Percentiles rank a stretch among this genome's conserved stretches.
phyloP scores from a whole-genome alignment of 192 early-diverging fungal genomes.

The Backusella parvicylindrica region DNA sequence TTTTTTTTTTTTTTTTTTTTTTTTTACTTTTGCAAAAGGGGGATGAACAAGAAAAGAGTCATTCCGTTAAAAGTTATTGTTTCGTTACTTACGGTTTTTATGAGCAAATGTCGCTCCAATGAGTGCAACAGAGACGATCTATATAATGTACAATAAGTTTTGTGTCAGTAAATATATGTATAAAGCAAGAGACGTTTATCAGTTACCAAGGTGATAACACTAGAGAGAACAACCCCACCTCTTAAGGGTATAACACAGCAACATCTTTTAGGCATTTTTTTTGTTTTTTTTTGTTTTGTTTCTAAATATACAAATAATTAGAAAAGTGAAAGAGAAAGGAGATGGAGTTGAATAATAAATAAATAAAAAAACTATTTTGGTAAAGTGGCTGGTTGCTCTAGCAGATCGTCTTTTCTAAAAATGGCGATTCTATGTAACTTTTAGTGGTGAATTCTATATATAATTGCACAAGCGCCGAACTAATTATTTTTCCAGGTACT shows the following conservation, averaged over 20 bases:
- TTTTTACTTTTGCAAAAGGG: background rate
- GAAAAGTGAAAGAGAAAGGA: background rate
- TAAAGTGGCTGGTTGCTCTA: background rate
- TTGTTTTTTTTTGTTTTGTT: background rate
- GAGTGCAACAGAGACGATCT: conserved; percentile 21
- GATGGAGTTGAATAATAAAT: background rate
- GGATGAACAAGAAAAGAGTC: background rate
- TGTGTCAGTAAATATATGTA: background rate
- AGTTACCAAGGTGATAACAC: conserved; percentile 14
- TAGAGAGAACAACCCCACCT: conserved; percentile 11
- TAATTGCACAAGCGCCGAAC: background rate
- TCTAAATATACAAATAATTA: background rate
- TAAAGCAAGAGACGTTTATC: no score
- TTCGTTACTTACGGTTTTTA: conserved; percentile 32
- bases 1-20: no score
- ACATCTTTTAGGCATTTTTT: conserved; percentile 26
- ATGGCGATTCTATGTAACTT: background rate
- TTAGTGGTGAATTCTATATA: background rate
- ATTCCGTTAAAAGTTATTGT: background rate
- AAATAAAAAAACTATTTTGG: background rate
- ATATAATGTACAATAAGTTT: background rate
- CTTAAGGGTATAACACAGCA: conserved; percentile 31
- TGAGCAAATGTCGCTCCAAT: conserved; percentile 23
- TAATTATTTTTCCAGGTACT: background rate
- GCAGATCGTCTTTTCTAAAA: background rate